Conservation (phyloP, 2,329 filamentous ascomycete species). For the Fusarium buharicum region DNA sequence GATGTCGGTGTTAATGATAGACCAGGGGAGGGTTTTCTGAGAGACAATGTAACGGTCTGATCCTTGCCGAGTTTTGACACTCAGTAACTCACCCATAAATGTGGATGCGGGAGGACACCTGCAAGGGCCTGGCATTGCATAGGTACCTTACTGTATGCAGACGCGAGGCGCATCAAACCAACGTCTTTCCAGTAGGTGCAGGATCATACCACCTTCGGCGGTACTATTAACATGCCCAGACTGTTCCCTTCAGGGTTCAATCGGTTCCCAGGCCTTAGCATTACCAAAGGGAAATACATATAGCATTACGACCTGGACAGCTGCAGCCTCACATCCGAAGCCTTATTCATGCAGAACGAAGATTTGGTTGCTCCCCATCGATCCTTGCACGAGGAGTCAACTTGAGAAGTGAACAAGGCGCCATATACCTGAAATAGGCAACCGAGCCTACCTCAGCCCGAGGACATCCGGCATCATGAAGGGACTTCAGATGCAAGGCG, state of each 20-base stretch:
- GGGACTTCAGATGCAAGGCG: conserved; percentile 11
- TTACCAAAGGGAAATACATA: conserved; percentile 1
- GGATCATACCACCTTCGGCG: conserved; percentile 29
- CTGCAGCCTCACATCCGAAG: not conserved
- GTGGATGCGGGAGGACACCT: conserved; percentile 12
- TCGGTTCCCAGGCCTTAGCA: conserved; percentile 4
- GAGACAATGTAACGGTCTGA: conserved; percentile 23
- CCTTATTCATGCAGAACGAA: not conserved
- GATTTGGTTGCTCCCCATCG: not conserved
- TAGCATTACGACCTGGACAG: conserved; percentile 8
- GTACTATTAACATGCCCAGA: not conserved
- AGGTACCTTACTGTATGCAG: conserved; percentile 12
- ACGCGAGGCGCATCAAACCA: conserved; percentile 20
- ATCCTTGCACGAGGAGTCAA: not conserved
- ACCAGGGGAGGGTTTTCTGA: conserved; percentile 13
- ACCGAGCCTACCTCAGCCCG: conserved; percentile 9
- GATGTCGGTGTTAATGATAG: conserved; percentile 8
- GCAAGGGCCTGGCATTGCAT: conserved; percentile 18
- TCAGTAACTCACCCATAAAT: conserved; percentile 9
- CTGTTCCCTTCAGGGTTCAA: not conserved
- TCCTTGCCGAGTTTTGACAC: conserved; percentile 25
- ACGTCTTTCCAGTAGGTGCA: not conserved
- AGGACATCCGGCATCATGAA: not conserved
- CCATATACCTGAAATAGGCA: conserved; percentile 28
- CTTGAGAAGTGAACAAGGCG: conserved; percentile 2